Percentiles rank a stretch among this genome's conserved stretches.
Evolutionary conservation across 129 eudicot species (phyloP).

Genomic region (Ambrosia artemisiifolia): DNA sequence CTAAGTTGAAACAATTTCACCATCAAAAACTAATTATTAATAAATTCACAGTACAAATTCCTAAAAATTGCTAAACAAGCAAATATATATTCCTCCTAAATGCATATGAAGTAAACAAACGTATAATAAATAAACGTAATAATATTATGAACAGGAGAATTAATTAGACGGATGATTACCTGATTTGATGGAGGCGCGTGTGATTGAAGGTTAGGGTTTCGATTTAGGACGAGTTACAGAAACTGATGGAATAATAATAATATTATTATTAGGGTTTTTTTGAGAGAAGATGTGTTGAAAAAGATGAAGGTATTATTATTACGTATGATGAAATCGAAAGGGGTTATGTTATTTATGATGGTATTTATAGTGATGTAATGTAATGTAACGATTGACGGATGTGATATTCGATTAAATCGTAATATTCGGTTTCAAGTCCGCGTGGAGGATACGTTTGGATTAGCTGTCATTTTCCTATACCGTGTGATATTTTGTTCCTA

Average conservation of each 20-base stretch:
- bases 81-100: neutral
- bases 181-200: slow-evolving; percentile 14
- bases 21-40: neutral
- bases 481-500: too few relatives aligned
- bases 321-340: neutral
- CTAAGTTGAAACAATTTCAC: neutral
- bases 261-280: slow-evolving; percentile 25
- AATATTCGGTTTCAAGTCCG: neutral
- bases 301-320: neutral
- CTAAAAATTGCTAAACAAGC: neutral
- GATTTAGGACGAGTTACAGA: slow-evolving; percentile 1
- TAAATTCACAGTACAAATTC: neutral
- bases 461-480: neutral
- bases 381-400: neutral
- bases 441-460: neutral
- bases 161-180: slow-evolving; percentile 9
- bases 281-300: neutral
- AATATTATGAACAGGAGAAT: neutral
- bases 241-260: neutral
- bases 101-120: neutral
- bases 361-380: neutral
- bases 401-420: neutral
- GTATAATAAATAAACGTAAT: neutral
- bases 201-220: slow-evolving; percentile 9
- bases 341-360: neutral